phyloP scores from a whole-genome alignment of 2,329 filamentous ascomycete species.

The Metarhizium anisopliae region DNA sequence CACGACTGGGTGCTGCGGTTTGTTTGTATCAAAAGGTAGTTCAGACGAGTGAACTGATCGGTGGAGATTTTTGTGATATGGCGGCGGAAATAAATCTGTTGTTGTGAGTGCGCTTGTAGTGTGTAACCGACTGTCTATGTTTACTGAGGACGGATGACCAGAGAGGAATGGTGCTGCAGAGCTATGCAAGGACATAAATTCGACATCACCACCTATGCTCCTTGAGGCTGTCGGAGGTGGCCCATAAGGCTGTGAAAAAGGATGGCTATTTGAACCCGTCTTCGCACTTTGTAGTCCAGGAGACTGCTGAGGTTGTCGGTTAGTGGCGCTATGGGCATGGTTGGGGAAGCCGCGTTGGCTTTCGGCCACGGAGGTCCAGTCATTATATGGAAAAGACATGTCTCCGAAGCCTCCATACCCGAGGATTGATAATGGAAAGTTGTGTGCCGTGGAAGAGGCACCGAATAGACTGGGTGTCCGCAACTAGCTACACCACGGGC shows the following conservation, averaged over 20 bases:
- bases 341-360: slow-evolving; percentile 10
- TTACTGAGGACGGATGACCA: neutral
- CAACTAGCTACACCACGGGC: slow-evolving; percentile 2
- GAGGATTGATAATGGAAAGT: slow-evolving; percentile 8
- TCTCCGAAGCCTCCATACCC: slow-evolving; percentile 10
- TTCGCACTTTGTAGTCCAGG: neutral
- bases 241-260: neutral
- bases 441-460: slow-evolving; percentile 13
- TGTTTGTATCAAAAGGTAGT: neutral
- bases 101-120: neutral
- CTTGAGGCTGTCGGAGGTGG: neutral
- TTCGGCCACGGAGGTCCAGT: slow-evolving; percentile 13
- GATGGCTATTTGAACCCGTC: neutral
- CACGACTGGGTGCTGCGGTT: neutral
- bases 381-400: slow-evolving; percentile 16
- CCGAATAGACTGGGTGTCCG: slow-evolving; percentile 8
- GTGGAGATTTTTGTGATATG: neutral
- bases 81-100: neutral
- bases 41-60: neutral
- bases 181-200: neutral
- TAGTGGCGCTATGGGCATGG: neutral
- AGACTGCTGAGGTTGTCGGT: neutral
- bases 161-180: neutral
- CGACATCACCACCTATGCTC: neutral
- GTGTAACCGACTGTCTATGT: neutral